Evolutionary conservation across 1,284 basidiomycete species (phyloP).

Genomic region (Moesziomyces aphidis): DNA sequence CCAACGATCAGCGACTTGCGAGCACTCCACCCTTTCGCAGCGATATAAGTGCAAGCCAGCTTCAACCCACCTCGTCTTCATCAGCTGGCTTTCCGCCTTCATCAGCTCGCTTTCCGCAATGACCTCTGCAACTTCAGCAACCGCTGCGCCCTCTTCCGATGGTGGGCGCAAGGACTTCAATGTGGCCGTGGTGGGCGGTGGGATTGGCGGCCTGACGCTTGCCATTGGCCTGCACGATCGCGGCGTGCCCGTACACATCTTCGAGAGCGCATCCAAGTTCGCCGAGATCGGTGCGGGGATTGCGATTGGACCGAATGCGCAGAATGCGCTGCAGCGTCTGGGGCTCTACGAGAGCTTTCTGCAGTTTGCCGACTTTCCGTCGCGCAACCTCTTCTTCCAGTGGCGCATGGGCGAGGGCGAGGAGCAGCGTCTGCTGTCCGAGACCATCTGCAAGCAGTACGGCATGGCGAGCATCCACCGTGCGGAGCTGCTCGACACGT

Average conservation of each 20-base stretch:
- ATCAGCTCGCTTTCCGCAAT: not conserved
- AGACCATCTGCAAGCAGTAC: slow-evolving; percentile 41
- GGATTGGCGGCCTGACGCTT: slow-evolving; percentile 49
- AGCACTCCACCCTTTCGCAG: not conserved
- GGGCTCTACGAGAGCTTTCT: slow-evolving; percentile 38
- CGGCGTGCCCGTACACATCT: slow-evolving; percentile 35
- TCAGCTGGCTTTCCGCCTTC: not conserved
- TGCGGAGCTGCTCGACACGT: slow-evolving; percentile 44
- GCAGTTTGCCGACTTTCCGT: slow-evolving; percentile 34
- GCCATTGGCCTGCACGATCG: slow-evolving; percentile 37
- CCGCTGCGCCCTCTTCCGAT: not conserved
- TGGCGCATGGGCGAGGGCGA: slow-evolving; percentile 42
- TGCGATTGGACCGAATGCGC: slow-evolving; percentile 28
- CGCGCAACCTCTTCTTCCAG: slow-evolving; percentile 51
- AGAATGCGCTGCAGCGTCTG: slow-evolving; percentile 33
- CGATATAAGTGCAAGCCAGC: not conserved
- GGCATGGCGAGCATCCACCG: slow-evolving; percentile 50
- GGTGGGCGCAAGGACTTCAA: slow-evolving; percentile 32
- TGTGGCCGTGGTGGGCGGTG: slow-evolving; percentile 48
- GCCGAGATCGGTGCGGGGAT: slow-evolving; percentile 51
- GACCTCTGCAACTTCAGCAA: slow-evolving; percentile 2
- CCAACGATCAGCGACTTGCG: too few relatives aligned
- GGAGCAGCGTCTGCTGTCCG: slow-evolving; percentile 28
- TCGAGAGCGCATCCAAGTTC: slow-evolving; percentile 43
- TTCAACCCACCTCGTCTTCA: not conserved